phyloP scores from a whole-genome alignment of 1,139 yeast species.

The Kodamaea alishanica region DNA sequence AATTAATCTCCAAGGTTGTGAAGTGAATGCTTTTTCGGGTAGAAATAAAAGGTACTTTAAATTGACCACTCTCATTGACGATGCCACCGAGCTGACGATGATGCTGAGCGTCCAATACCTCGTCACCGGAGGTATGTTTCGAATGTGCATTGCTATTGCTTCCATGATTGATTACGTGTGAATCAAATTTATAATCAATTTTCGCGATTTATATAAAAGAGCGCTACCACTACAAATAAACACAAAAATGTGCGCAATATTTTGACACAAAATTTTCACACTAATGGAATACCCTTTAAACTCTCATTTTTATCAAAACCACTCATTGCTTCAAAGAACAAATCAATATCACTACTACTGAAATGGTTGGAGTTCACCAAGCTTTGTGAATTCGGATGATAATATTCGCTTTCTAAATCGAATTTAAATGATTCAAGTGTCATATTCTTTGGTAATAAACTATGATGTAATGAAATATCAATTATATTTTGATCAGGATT shows the following conservation, averaged over 20 bases:
- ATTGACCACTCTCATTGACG: slow-evolving; percentile 15
- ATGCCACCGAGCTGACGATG: slow-evolving; percentile 21
- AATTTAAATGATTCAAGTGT: slow-evolving; percentile 20
- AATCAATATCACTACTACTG: slow-evolving; percentile 24
- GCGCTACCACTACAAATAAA: too few species aligned
- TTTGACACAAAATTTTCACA: too few species aligned
- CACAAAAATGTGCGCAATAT: too few species aligned
- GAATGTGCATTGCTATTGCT: slow-evolving; percentile 1
- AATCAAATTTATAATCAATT: too few species aligned
- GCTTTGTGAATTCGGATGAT: slow-evolving; percentile 5
- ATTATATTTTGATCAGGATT: slow-evolving; percentile 14
- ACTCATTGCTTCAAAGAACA: slow-evolving; percentile 17
- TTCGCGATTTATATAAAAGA: too few species aligned
- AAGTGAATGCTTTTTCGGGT: slow-evolving; percentile 24
- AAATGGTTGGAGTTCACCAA: slow-evolving; percentile 10
- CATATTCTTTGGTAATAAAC: slow-evolving; percentile 24
- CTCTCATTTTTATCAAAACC: slow-evolving; percentile 5
- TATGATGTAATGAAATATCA: slow-evolving; percentile 23
- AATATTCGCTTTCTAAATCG: slow-evolving; percentile 13
- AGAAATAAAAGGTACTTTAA: slow-evolving; percentile 17
- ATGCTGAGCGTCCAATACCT: slow-evolving; percentile 33
- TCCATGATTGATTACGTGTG: too few species aligned
- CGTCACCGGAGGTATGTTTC: slow-evolving; percentile 31
- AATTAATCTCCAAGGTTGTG: slow-evolving; percentile 38
- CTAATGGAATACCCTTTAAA: slow-evolving; percentile 5